Percentiles rank a stretch among this genome's conserved stretches.
phyloP scores from a whole-genome alignment of 495 filamentous ascomycete species.

The Penicillium paxilli region DNA sequence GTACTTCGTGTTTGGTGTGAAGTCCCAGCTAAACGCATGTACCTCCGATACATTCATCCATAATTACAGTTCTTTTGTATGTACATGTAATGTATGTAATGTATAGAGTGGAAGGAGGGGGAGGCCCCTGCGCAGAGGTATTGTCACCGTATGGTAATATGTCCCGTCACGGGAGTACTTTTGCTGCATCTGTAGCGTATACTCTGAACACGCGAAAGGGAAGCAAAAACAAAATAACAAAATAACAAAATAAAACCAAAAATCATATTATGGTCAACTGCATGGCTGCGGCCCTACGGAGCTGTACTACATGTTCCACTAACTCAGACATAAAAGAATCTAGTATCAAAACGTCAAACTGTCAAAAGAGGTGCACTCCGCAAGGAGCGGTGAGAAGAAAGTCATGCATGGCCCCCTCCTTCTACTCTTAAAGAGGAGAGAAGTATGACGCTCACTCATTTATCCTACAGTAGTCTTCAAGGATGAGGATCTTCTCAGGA shows the following conservation, averaged over 20 bases:
- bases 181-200: not conserved
- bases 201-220: not conserved
- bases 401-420: constrained; percentile 7
- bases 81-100: too few species aligned
- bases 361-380: not conserved
- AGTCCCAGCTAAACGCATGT: too few species aligned
- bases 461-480: not conserved
- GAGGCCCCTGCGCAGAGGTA: constrained; percentile 6
- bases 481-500: not conserved
- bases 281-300: constrained; percentile 9
- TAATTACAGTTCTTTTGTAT: too few species aligned
- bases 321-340: constrained; percentile 3
- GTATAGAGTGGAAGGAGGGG: too few species aligned
- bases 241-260: not conserved
- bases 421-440: not conserved
- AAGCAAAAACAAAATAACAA: not conserved
- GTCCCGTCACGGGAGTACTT: constrained; percentile 1
- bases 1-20: too few species aligned
- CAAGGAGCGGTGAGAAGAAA: constrained; percentile 19
- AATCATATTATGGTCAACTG: constrained; percentile 13
- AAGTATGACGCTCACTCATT: constrained; percentile 5
- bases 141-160: constrained; percentile 16
- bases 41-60: too few species aligned
- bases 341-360: not conserved
- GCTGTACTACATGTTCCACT: constrained; percentile 8